Evolutionary conservation across 164 flowering plant species (phyloP).

Genomic region (Magnolia sinica): DNA sequence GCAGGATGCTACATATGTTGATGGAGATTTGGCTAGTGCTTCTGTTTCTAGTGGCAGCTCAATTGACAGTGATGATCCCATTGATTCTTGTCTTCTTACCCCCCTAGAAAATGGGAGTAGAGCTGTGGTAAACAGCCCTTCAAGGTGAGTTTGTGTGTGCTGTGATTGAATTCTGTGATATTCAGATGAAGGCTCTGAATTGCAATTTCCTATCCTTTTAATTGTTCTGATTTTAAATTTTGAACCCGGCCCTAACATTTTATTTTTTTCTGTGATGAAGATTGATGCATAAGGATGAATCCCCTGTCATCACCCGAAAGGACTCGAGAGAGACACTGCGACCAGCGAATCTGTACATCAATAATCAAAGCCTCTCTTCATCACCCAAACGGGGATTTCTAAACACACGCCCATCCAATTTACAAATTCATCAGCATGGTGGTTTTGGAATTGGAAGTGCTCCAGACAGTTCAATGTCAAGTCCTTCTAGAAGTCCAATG

Average conservation of each 20-base stretch:
- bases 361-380: constrained; percentile 37
- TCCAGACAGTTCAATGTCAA: constrained; percentile 92
- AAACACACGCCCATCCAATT: constrained; percentile 44
- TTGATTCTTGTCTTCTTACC: constrained; percentile 59
- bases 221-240: not conserved
- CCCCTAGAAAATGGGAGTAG: constrained; percentile 57
- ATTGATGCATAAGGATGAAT: constrained; percentile 43
- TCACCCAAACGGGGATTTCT: constrained; percentile 57
- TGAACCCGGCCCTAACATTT: not conserved
- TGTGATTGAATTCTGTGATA: not conserved
- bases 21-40: constrained; percentile 64
- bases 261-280: constrained; percentile 34
- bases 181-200: not conserved
- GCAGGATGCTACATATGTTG: constrained; percentile 47
- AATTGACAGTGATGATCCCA: constrained; percentile 70
- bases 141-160: constrained; percentile 49
- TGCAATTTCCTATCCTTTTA: not conserved
- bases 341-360: constrained; percentile 38
- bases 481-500: constrained; percentile 93
- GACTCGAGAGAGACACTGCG: constrained; percentile 40
- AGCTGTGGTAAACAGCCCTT: constrained; percentile 58
- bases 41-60: constrained; percentile 72
- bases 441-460: constrained; percentile 63
- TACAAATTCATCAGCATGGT: constrained; percentile 58
- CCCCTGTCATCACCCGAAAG: constrained; percentile 25